Conservation (phyloP, 495 filamentous ascomycete genomes). For the Bathelium albidoporum region DNA sequence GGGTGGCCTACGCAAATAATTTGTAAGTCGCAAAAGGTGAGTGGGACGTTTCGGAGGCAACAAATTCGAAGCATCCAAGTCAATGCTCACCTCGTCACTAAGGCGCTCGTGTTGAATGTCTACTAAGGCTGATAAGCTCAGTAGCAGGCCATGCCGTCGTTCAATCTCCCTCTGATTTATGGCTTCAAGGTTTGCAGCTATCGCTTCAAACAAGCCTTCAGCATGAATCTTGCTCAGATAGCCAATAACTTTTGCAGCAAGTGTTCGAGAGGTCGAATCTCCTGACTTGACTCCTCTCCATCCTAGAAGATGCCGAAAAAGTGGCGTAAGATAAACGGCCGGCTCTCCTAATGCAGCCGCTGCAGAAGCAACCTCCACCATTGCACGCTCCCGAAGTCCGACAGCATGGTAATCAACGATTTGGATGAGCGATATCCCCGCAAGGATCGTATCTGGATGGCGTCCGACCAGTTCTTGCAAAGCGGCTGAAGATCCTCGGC, state of each 20-base stretch:
- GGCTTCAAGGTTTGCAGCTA: conserved; percentile 11
- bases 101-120: neutral
- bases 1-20: neutral
- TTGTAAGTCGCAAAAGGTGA: neutral
- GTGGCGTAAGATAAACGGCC: conserved; percentile 55
- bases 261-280: conserved; percentile 60
- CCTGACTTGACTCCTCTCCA: conserved; percentile 80
- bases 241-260: conserved; percentile 61
- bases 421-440: conserved; percentile 79
- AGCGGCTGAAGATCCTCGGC: conserved; percentile 83
- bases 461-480: conserved; percentile 89
- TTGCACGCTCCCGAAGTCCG: conserved; percentile 70
- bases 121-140: conserved; percentile 20
- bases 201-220: conserved; percentile 14
- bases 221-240: conserved; percentile 35
- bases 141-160: conserved; percentile 26
- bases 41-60: neutral
- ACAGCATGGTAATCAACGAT: conserved; percentile 89
- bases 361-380: conserved; percentile 59
- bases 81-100: neutral
- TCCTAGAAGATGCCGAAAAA: conserved; percentile 60
- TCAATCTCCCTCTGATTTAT: conserved; percentile 22
- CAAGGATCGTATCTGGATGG: conserved; percentile 69
- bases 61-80: neutral
- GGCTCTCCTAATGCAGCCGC: conserved; percentile 47